Conservation (phyloP, 805 yeast species). For the Jamesozyma lodderae region DNA sequence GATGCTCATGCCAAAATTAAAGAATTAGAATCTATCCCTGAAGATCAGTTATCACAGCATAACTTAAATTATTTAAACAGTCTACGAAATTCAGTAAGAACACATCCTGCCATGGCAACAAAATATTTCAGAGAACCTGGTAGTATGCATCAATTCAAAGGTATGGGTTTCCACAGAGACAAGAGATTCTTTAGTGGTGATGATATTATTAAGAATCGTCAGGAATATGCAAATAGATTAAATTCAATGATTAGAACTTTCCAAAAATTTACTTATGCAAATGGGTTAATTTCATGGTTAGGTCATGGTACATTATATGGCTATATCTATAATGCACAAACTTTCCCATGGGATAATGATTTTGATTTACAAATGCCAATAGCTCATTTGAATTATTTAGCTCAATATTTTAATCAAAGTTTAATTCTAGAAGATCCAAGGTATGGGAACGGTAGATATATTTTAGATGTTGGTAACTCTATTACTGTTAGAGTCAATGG, state of each 20-base stretch:
- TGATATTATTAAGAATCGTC: slow-evolving; percentile 31
- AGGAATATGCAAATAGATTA: slow-evolving; percentile 16
- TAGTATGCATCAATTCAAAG: slow-evolving; percentile 14
- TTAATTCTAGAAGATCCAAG: slow-evolving; percentile 39
- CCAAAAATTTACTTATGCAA: slow-evolving; percentile 38
- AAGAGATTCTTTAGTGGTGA: slow-evolving; percentile 51
- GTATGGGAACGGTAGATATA: slow-evolving; percentile 50
- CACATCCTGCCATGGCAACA: slow-evolving; percentile 29
- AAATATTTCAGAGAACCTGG: slow-evolving; percentile 33
- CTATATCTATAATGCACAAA: slow-evolving; percentile 55
- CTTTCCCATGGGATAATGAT: slow-evolving; percentile 62
- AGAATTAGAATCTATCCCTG: slow-evolving; percentile 18
- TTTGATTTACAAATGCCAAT: slow-evolving; percentile 57
- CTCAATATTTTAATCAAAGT: slow-evolving; percentile 35
- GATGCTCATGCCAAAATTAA: slow-evolving; percentile 19
- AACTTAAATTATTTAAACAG: slow-evolving; percentile 29
- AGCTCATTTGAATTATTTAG: slow-evolving; percentile 36
- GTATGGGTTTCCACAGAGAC: slow-evolving; percentile 41
- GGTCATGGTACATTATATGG: slow-evolving; percentile 60
- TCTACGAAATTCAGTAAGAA: slow-evolving; percentile 27
- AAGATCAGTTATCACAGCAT: slow-evolving; percentile 18
- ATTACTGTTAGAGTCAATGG: slow-evolving; percentile 49
- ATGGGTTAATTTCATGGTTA: slow-evolving; percentile 47
- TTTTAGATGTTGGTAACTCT: slow-evolving; percentile 41
- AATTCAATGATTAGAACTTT: slow-evolving; percentile 46